phyloP scores from a whole-genome alignment of 2,329 filamentous ascomycete genomes.

The Sporothrix schenckii region DNA sequence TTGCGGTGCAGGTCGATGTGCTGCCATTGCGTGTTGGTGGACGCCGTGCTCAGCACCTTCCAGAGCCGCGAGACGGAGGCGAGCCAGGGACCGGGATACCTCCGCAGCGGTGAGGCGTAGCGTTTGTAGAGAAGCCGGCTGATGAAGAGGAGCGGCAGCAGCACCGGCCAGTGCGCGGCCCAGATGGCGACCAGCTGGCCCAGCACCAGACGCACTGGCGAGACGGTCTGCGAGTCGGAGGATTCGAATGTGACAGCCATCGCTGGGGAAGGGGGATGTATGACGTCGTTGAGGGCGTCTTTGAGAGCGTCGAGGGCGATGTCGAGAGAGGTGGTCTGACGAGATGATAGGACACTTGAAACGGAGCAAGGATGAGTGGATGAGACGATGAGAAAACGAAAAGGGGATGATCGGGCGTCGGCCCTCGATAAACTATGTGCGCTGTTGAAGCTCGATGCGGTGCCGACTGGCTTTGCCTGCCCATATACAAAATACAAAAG shows the following conservation, averaged over 20 bases:
- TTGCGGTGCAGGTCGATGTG: slow-evolving; percentile 51
- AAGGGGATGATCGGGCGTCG: neutral
- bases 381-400: neutral
- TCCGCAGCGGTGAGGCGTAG: slow-evolving; percentile 44
- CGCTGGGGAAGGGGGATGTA: neutral
- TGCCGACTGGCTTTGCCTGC: neutral
- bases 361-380: neutral
- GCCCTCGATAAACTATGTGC: neutral
- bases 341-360: neutral
- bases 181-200: slow-evolving; percentile 36
- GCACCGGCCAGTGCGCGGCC: slow-evolving; percentile 40
- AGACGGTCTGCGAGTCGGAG: slow-evolving; percentile 38
- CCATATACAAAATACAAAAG: neutral
- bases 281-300: slow-evolving; percentile 19
- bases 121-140: slow-evolving; percentile 41
- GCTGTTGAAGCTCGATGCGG: slow-evolving; percentile 21
- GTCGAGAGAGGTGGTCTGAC: neutral
- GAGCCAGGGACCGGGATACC: slow-evolving; percentile 44
- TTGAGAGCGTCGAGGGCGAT: neutral
- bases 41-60: slow-evolving; percentile 47
- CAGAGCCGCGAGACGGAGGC: slow-evolving; percentile 47
- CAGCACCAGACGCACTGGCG: slow-evolving; percentile 38
- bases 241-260: slow-evolving; percentile 29
- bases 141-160: slow-evolving; percentile 40
- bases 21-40: slow-evolving; percentile 48